Conservation (phyloP, 441 rosid species). For the Pelargonium cotyledonis region DNA sequence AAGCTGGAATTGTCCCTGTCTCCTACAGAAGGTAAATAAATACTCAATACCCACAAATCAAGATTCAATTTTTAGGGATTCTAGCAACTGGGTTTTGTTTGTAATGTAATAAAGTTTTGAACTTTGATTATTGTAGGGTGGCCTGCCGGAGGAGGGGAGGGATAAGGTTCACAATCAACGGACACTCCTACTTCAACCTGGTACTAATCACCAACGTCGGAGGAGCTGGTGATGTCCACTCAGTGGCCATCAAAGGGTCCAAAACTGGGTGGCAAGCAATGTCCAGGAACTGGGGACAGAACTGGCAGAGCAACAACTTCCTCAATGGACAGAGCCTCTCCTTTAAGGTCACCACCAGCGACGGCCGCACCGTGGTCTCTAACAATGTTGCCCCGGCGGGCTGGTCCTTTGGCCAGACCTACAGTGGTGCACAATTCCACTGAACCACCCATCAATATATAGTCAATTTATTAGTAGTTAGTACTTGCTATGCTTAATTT, state of each 20-base stretch:
- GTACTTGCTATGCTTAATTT: no score
- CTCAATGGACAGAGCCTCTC: conserved; percentile 67
- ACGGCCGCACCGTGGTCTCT: conserved; percentile 46
- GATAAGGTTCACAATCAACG: conserved; percentile 59
- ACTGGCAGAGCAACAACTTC: conserved; percentile 66
- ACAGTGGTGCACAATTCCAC: conserved; percentile 67
- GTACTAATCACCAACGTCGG: conserved; percentile 65
- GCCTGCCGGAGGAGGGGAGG: conserved; percentile 57
- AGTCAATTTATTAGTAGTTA: no score
- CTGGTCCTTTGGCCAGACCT: conserved; percentile 75
- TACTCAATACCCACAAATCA: no score
- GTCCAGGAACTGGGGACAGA: conserved; percentile 80
- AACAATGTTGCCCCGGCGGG: conserved; percentile 48
- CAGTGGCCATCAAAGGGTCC: conserved; percentile 53
- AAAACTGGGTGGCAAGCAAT: conserved; percentile 55
- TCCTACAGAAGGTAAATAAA: conserved; percentile 50
- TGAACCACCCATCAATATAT: conserved; percentile 19
- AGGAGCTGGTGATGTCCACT: conserved; percentile 60
- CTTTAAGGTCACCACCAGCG: conserved; percentile 59
- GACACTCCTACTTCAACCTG: conserved; percentile 72
- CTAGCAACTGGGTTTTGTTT: no score
- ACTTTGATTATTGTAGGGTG: neutral
- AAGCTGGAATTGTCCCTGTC: conserved; percentile 64
- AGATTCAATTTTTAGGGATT: no score
- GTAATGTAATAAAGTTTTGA: no score